Percentiles rank a stretch among this genome's conserved stretches.
Conservation (phyloP, 2,329 filamentous ascomycete genomes). For the Diaporthe caulivora region DNA sequence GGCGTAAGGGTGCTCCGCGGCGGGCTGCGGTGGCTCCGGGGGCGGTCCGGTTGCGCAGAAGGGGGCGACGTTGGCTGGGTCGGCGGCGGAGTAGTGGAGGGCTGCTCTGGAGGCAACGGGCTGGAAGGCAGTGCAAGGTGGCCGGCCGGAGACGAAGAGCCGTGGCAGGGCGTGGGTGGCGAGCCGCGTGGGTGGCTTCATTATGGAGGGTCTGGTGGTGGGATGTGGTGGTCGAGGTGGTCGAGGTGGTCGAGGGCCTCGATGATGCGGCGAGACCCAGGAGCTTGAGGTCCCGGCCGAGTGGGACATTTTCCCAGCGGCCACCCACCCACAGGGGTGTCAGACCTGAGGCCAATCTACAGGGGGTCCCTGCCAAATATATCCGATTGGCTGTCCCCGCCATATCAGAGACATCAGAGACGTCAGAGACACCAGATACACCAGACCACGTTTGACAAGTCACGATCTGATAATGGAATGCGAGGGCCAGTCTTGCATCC, state of each 20-base stretch:
- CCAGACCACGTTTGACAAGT: no score
- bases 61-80: conserved; percentile 62
- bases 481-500: not conserved
- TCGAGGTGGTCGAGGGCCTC: not conserved
- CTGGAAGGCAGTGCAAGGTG: not conserved
- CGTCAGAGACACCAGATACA: no score
- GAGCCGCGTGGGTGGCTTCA: conserved; percentile 33
- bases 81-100: conserved; percentile 48
- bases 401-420: not conserved
- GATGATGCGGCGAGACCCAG: conserved; percentile 3
- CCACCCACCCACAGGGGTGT: not conserved
- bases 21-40: conserved; percentile 65
- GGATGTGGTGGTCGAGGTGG: not conserved
- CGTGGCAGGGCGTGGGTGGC: conserved; percentile 16
- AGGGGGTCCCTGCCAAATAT: not conserved
- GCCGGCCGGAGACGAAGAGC: not conserved
- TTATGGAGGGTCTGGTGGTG: not conserved
- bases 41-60: conserved; percentile 71
- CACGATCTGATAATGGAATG: no score
- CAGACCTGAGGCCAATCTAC: conserved; percentile 4
- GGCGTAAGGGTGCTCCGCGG: conserved; percentile 53
- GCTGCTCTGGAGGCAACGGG: conserved; percentile 12
- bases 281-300: not conserved
- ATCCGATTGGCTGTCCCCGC: conserved; percentile 17
- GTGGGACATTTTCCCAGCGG: conserved; percentile 10